Evolutionary conservation across 306 rosid species (phyloP).

Genomic region (Malus sylvestris): DNA sequence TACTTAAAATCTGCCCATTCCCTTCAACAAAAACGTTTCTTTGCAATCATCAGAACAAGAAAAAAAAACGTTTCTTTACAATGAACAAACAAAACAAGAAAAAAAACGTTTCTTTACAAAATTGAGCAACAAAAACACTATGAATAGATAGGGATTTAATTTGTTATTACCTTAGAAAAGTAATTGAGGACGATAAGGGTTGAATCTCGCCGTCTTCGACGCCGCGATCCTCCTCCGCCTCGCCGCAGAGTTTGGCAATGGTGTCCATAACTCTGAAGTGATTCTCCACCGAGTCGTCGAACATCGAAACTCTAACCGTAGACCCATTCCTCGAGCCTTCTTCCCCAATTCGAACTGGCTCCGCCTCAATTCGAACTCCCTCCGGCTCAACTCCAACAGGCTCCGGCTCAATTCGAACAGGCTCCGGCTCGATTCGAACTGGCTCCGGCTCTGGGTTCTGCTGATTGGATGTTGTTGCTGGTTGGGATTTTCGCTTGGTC

Average conservation of each 20-base stretch:
- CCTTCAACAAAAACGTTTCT: slow-evolving; percentile 24
- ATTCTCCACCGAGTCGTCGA: slow-evolving; percentile 57
- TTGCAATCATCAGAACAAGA: not conserved
- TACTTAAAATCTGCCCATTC: slow-evolving; percentile 77
- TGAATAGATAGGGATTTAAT: not conserved
- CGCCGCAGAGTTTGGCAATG: slow-evolving; percentile 54
- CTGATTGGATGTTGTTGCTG: not conserved
- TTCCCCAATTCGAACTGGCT: not conserved
- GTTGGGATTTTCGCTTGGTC: not conserved
- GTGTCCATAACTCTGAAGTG: slow-evolving; percentile 51
- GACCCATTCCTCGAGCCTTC: slow-evolving; percentile 3
- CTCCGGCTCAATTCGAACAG: not conserved
- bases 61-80: not conserved
- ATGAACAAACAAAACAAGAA: too few relatives aligned
- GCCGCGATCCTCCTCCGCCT: slow-evolving; percentile 20
- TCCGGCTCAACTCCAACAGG: not conserved
- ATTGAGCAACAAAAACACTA: not conserved
- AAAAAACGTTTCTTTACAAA: not conserved
- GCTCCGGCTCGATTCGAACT: not conserved
- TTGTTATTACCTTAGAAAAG: slow-evolving; percentile 55
- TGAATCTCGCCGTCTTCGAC: slow-evolving; percentile 37
- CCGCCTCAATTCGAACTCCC: not conserved
- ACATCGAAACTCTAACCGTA: slow-evolving; percentile 35
- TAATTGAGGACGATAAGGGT: slow-evolving; percentile 43
- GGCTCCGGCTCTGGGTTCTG: not conserved